Evolutionary conservation across 352 stramenopile genomes (phyloP).

Genomic region (Phytopythium ostracodes): DNA sequence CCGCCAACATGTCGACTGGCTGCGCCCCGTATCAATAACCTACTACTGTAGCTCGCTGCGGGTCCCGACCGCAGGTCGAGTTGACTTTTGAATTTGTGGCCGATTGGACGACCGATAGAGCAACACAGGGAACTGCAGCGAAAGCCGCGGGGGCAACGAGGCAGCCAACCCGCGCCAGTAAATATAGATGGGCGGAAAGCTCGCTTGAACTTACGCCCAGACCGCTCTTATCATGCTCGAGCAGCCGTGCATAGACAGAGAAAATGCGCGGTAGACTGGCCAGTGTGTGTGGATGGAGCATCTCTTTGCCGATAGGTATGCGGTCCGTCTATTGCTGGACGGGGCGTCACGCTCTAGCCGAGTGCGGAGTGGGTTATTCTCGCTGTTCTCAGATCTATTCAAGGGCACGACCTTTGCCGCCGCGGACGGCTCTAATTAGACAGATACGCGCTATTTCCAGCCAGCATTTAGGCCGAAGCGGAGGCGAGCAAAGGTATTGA

Average conservation of each 20-base stretch:
- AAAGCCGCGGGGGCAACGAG: too few relatives aligned
- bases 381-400: slow-evolving; percentile 5
- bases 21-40: background rate
- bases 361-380: background rate
- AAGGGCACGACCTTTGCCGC: background rate
- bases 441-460: background rate
- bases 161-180: too few relatives aligned
- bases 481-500: background rate
- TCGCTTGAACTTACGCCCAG: slow-evolving; percentile 3
- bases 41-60: background rate
- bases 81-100: slow-evolving; percentile 27
- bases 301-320: background rate
- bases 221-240: background rate
- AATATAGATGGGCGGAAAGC: background rate
- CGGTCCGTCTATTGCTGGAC: background rate
- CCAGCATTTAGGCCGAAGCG: background rate
- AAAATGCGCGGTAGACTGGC: too few relatives aligned
- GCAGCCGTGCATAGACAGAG: too few relatives aligned
- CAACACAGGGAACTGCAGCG: background rate
- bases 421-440: background rate
- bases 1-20: background rate
- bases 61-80: slow-evolving; percentile 16
- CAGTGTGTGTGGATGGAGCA: too few relatives aligned
- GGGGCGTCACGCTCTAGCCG: too few relatives aligned
- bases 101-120: background rate